phyloP scores from a whole-genome alignment of 2,329 filamentous ascomycete species.

The Cladophialophora psammophila region DNA sequence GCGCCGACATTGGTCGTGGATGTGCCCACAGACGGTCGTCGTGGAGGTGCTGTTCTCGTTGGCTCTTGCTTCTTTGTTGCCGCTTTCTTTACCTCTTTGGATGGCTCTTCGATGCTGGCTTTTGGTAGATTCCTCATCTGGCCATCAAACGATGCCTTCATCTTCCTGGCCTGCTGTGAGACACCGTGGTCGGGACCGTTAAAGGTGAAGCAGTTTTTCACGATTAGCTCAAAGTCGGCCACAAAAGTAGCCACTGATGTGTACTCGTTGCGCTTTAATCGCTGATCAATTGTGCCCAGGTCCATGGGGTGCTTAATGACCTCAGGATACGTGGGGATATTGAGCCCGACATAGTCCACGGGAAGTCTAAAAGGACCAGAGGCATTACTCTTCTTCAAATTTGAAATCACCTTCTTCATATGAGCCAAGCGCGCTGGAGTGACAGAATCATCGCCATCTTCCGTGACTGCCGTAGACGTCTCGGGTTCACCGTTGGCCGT shows the following conservation, averaged over 20 bases:
- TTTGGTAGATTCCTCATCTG: constrained; percentile 67
- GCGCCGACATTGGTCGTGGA: constrained; percentile 39
- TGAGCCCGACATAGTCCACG: constrained; percentile 77
- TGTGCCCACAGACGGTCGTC: constrained; percentile 57
- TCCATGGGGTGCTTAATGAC: constrained; percentile 84
- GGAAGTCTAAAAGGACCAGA: constrained; percentile 78
- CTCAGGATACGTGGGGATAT: constrained; percentile 75
- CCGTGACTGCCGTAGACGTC: constrained; percentile 42
- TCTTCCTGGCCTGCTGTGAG: constrained; percentile 69
- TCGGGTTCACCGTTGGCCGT: constrained; percentile 39
- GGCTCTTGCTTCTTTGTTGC: constrained; percentile 53
- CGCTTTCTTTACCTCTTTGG: constrained; percentile 68
- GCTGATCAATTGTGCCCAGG: constrained; percentile 79
- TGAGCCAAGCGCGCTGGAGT: constrained; percentile 37
- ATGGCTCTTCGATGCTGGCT: constrained; percentile 64
- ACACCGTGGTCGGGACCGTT: constrained; percentile 82
- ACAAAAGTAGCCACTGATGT: constrained; percentile 73
- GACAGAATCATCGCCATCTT: constrained; percentile 36
- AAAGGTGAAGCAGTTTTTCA: constrained; percentile 79
- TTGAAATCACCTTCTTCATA: constrained; percentile 42
- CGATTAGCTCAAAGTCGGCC: constrained; percentile 76
- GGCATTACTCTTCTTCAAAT: constrained; percentile 82
- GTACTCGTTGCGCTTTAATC: constrained; percentile 76
- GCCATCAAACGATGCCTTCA: constrained; percentile 66
- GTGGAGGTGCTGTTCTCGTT: constrained; percentile 53